Evolutionary conservation across 805 yeast genomes (phyloP), one percentile per base, ranked within the genome.

Genomic region (Kodamaea nitidulidarum): DNA sequence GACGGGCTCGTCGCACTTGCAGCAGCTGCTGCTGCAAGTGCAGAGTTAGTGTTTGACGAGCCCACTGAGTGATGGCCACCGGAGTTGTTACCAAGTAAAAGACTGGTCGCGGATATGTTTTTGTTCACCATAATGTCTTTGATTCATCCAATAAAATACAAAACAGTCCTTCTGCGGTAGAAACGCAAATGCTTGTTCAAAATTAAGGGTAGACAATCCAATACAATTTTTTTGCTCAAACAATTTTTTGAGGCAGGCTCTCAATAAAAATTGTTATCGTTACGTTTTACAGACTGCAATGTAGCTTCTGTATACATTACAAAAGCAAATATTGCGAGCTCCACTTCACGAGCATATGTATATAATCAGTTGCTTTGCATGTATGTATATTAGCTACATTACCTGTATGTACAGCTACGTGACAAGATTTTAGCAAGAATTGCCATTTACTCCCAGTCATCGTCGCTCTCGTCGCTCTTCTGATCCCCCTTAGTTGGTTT

Each of bases 401-500:
- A 25, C 10, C n/a, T n/a, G 27, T n/a, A n/a, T n/a, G n/a, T 25
- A 25, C n/a, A 21, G 9, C 24, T 7, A 21, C 24, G 24, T 21
- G 8, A 21, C 9, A 7, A 9, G 24, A 21, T 21, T 7, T 9
- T 21, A 21, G 8, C 7, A 21, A 21, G 11, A 25, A n/a, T 6
- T 25, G 27, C n/a, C 6, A 9, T 10, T 25, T 25, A 25, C 27
- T 79, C 84, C 84, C 84, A 78, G 49, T 76, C 81, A 11, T 30
- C 32, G 36, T 76, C 81, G n/a, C 53, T 56, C n/a, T 51, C 60
- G 2, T 50, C 22, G 38, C 44, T 7, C 28, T 46, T 35, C 9
- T 39, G 32, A 18, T 34, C n/a, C 12, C 26, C 39, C 18, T 29
- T 28, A 5, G 28, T 38, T 40, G 26, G 18, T 28, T 36, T 34